Evolutionary conservation across 2,329 filamentous ascomycete genomes (phyloP).

Genomic region (Zymoseptoria crescenta): DNA sequence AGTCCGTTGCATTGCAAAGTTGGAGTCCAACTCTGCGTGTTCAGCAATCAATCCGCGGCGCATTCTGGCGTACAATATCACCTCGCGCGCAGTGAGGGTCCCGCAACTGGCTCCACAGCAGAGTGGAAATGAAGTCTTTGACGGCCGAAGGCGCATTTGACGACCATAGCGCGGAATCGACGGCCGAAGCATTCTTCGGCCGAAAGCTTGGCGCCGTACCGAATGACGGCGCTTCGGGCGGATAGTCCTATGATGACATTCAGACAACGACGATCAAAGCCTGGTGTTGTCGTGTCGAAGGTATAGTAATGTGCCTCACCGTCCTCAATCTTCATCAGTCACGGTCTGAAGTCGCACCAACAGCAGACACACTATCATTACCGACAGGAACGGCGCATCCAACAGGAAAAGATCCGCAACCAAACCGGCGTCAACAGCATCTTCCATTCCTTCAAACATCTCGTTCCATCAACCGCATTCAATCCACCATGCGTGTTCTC

Average conservation of each 20-base stretch:
- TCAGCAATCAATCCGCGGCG: not conserved
- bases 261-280: not conserved
- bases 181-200: no score
- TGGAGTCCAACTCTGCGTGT: not conserved
- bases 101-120: not conserved
- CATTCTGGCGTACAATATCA: not conserved
- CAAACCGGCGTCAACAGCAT: no score
- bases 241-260: not conserved
- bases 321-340: not conserved
- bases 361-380: not conserved
- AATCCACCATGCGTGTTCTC: slow-evolving; percentile 4
- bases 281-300: not conserved
- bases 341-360: not conserved
- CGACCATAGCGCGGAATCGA: no score
- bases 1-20: not conserved
- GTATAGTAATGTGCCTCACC: not conserved
- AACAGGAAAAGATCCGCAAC: no score
- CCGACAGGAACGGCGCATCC: not conserved
- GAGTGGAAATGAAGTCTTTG: not conserved
- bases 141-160: not conserved
- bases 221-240: not conserved
- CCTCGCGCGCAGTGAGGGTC: no score
- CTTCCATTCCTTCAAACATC: no score
- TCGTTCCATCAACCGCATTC: not conserved
- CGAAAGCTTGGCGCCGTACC: not conserved